Evolutionary conservation across 164 flowering plant genomes (phyloP).

Genomic region (Buxus sempervirens): DNA sequence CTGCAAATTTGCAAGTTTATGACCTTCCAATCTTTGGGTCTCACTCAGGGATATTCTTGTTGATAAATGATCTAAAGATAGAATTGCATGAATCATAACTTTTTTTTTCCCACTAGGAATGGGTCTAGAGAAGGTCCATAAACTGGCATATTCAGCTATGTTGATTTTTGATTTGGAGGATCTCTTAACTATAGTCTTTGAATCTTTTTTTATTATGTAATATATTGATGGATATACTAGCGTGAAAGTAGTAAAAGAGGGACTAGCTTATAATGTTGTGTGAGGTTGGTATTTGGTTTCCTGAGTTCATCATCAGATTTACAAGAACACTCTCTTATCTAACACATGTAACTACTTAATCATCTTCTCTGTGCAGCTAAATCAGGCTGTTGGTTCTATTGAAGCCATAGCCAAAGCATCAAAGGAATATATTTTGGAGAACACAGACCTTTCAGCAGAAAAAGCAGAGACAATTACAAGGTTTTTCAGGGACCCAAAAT

Average conservation of each 20-base stretch:
- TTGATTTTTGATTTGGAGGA: not conserved
- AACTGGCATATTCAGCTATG: not conserved
- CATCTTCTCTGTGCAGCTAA: conserved; percentile 49
- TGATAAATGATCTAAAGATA: too few species aligned
- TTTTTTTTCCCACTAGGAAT: not conserved
- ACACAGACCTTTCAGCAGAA: conserved; percentile 82
- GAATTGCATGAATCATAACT: too few species aligned
- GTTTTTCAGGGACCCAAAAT: conserved; percentile 82
- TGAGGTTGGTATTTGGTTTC: not conserved
- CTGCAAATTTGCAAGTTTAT: too few species aligned
- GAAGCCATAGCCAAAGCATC: conserved; percentile 89
- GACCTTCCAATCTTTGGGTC: too few species aligned
- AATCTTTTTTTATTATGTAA: not conserved
- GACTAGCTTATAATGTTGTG: too few species aligned
- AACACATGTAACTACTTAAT: not conserved
- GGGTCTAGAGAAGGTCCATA: not conserved
- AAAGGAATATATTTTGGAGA: conserved; percentile 60
- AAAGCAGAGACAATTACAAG: conserved; percentile 66
- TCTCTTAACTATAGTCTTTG: not conserved
- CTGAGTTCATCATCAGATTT: not conserved
- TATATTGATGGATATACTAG: not conserved
- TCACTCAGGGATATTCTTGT: too few species aligned
- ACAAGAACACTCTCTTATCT: not conserved
- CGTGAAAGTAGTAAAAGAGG: not conserved
- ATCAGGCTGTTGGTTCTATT: conserved; percentile 83